Base-by-base conservation (phyloP, 129 eudicot genomes). In the Lactuca saligna region DNA sequence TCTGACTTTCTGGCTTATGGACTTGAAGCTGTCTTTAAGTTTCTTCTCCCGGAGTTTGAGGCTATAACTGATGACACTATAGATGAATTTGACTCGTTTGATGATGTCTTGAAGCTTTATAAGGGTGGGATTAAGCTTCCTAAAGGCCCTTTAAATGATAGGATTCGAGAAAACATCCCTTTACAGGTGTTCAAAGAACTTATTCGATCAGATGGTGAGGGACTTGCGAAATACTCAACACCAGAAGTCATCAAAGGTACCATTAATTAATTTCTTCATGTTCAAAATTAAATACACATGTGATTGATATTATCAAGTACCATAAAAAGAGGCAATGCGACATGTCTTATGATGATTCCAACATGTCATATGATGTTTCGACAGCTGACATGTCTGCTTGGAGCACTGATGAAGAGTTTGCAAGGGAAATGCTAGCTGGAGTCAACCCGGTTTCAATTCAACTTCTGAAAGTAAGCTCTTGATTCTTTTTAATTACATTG, bases 361-460 rank as follows among this genome's bases (percentile, higher is more conserved):
- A 41, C 16, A 10, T 25, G 13, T 31, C 6, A 55, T 49, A 56
- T 41, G 35, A 37, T 66, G 11, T 51, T 50, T 2, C 31, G 17
- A 49, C 70, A 87, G 95, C 53, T 76, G 82, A 87, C 58, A 71
- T 71, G 68, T 58, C 77, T 14, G 87, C 87, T 8, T 85, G 88
- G 87, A 74, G 81, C 39, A 80, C 84, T 14, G 90, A 87, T 57
- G 82, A 84, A 62, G 95, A 87, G 61, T 87, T 87, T 78, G 85
- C 82, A n/a, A 78, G 87, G 62, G 75, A 84, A 78, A 80, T 82
- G 81, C 33, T 87, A 4, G 95, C 90, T 38, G 95, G 95, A 58
- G 69, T 79, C 9, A 82, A 82, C 58, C 95, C 95, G 56, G 85
- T 84, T 25, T 64, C 66, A 6, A 79, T 87, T 46, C 68, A 77